Conservation (phyloP, 768 basidiomycete genomes). For the Leccinum aurantiacum region DNA sequence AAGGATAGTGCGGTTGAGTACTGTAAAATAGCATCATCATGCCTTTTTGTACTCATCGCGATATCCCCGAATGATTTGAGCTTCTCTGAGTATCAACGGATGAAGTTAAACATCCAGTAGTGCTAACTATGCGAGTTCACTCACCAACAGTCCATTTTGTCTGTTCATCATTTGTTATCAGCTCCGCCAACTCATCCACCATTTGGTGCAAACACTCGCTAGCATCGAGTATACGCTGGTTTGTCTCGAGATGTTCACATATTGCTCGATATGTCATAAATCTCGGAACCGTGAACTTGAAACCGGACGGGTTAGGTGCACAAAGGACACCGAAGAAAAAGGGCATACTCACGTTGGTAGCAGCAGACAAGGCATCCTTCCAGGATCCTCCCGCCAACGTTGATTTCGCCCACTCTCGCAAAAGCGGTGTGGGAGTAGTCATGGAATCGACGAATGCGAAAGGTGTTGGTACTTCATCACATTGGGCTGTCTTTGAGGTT, state of each 20-base stretch:
- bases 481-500: not conserved
- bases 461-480: not conserved
- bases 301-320: not conserved
- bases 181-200: too few relatives aligned
- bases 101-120: not conserved
- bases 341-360: not conserved
- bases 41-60: not conserved
- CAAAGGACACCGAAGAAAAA: not conserved
- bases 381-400: not conserved
- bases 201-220: not conserved
- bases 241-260: not conserved
- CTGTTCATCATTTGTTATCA: not conserved
- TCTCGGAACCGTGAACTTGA: not conserved
- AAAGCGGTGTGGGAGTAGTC: not conserved
- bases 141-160: not conserved
- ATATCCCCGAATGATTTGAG: not conserved
- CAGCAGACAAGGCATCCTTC: not conserved
- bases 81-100: not conserved
- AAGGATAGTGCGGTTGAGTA: constrained; percentile 4
- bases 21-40: not conserved
- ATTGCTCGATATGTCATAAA: not conserved
- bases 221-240: not conserved
- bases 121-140: not conserved
- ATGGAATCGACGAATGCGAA: not conserved
- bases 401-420: not conserved